Evolutionary conservation across 352 stramenopile species (phyloP).

Genomic region (Aphanomyces stellatus): DNA sequence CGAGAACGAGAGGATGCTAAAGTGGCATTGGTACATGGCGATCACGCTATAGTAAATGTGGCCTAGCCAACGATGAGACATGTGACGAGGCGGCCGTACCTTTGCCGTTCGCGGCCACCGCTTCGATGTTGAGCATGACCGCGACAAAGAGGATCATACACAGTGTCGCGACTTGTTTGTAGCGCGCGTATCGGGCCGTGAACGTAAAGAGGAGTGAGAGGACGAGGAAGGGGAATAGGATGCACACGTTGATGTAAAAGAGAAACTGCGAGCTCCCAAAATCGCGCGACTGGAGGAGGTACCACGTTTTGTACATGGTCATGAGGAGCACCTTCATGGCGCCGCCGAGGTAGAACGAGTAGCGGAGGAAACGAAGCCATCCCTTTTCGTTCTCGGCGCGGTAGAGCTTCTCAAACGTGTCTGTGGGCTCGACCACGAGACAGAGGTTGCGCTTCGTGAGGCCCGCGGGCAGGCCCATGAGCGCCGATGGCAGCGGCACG

Average conservation of each 20-base stretch:
- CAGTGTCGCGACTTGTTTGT: constrained; percentile 45
- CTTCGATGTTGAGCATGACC: constrained; percentile 53
- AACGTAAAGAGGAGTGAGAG: constrained; percentile 61
- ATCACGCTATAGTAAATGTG: constrained; percentile 75
- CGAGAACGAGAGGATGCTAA: constrained; percentile 68
- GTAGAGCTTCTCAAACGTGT: constrained; percentile 68
- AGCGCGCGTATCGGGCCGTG: constrained; percentile 48
- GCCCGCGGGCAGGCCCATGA: constrained; percentile 67
- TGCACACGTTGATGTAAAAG: constrained; percentile 67
- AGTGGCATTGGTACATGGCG: constrained; percentile 77
- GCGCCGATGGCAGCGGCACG: constrained; percentile 29
- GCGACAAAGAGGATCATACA: constrained; percentile 46
- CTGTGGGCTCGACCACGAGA: constrained; percentile 42
- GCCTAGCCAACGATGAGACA: constrained; percentile 27
- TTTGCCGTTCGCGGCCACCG: constrained; percentile 44
- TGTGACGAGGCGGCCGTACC: neutral
- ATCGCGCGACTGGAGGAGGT: constrained; percentile 32
- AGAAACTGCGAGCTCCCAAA: constrained; percentile 57
- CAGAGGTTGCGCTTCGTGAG: constrained; percentile 60
- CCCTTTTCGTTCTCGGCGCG: constrained; percentile 52
- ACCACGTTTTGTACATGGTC: constrained; percentile 61
- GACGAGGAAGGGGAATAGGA: constrained; percentile 60
- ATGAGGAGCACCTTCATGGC: constrained; percentile 60
- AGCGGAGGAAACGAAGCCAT: constrained; percentile 57
- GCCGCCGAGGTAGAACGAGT: constrained; percentile 57